A percentile compares a stretch with the other conserved stretches of the same genome.
phyloP scores from a whole-genome alignment of 148 eudicot genomes.

The Diospyros lotus region DNA sequence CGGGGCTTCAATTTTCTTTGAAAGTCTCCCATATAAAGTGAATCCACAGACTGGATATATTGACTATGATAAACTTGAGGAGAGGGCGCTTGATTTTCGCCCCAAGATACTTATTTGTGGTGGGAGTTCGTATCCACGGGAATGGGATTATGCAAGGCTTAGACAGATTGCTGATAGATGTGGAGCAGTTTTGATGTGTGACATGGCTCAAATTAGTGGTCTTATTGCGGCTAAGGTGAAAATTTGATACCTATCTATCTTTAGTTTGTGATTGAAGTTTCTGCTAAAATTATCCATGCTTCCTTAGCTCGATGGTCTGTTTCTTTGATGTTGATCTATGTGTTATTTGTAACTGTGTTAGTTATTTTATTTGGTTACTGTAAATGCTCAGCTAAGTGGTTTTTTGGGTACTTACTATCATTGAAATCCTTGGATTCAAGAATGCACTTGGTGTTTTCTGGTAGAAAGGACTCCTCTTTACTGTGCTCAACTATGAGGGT shows the following conservation, averaged over 20 bases:
- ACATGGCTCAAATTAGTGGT: slow-evolving; percentile 98
- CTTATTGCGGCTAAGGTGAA: slow-evolving; percentile 92
- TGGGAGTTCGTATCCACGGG: slow-evolving; percentile 93
- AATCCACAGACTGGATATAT: slow-evolving; percentile 66
- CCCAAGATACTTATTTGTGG: slow-evolving; percentile 94
- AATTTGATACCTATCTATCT: background rate
- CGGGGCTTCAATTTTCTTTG: slow-evolving; percentile 94
- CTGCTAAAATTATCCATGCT: background rate
- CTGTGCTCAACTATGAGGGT: background rate
- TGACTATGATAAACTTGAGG: slow-evolving; percentile 88
- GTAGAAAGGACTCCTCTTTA: background rate
- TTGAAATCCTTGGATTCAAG: background rate
- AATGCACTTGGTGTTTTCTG: slow-evolving; percentile 1
- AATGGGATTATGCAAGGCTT: slow-evolving; percentile 80
- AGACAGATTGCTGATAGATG: slow-evolving; percentile 81
- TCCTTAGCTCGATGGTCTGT: background rate
- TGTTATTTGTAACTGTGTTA: background rate
- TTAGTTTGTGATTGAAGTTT: background rate
- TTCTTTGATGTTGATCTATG: background rate
- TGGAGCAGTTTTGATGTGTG: slow-evolving; percentile 86
- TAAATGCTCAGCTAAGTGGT: background rate
- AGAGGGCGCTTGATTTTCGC: slow-evolving; percentile 82
- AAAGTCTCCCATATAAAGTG: slow-evolving; percentile 75
- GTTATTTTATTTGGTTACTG: background rate
- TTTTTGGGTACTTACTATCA: background rate